A percentile compares a stretch with the other conserved stretches of the same genome.
Evolutionary conservation across 2,329 filamentous ascomycete species (phyloP).

Genomic region (Fusarium sp.): DNA sequence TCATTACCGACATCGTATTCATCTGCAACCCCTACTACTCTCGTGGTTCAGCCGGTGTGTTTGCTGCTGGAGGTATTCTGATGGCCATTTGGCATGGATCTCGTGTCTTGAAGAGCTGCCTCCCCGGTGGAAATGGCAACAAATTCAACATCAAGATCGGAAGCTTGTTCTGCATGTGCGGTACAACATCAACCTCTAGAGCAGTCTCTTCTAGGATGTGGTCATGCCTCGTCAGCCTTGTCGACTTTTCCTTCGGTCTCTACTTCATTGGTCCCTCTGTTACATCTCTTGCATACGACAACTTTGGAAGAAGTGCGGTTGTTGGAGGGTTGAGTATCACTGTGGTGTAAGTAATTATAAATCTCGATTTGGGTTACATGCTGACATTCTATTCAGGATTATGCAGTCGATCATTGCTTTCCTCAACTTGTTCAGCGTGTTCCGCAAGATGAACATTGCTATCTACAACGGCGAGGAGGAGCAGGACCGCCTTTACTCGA

Average conservation of each 20-base stretch:
- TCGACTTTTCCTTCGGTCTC: constrained; percentile 34
- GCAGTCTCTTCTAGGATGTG: neutral
- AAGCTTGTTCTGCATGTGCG: constrained; percentile 35
- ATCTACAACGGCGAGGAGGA: constrained; percentile 36
- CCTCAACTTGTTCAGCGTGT: constrained; percentile 32
- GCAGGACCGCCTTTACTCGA: constrained; percentile 14
- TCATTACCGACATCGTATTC: constrained; percentile 30
- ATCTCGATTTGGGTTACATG: neutral
- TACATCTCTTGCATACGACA: neutral
- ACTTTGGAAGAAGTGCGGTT: neutral
- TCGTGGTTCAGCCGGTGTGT: constrained; percentile 10
- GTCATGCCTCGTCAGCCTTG: constrained; percentile 25
- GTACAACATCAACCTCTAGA: constrained; percentile 1
- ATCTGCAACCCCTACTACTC: constrained; percentile 1
- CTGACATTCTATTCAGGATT: constrained; percentile 15
- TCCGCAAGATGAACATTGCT: constrained; percentile 35
- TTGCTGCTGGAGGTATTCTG: constrained; percentile 25
- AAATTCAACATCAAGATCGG: constrained; percentile 43
- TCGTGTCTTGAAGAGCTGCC: constrained; percentile 14
- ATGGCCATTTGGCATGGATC: constrained; percentile 25
- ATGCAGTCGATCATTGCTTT: constrained; percentile 29
- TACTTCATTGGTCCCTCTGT: constrained; percentile 33
- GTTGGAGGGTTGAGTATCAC: constrained; percentile 31
- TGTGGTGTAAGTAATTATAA: constrained; percentile 31
- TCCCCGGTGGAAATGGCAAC: constrained; percentile 16